A percentile compares a stretch with the other conserved stretches of the same genome.
phyloP scores from a whole-genome alignment of 352 stramenopile species.

The Globisporangium recalcitrans region DNA sequence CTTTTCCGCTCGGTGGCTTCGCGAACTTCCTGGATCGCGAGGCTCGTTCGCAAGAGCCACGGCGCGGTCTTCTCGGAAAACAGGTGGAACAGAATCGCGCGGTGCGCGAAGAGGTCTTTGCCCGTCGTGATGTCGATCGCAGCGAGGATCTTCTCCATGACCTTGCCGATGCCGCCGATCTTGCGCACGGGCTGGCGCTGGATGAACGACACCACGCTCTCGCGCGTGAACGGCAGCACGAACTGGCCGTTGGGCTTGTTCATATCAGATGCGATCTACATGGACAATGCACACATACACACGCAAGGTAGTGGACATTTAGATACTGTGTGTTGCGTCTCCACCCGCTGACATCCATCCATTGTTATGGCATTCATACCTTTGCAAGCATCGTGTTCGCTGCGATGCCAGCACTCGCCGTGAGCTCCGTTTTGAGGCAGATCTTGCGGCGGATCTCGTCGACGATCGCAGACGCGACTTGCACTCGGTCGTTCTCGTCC shows the following conservation, averaged over 20 bases:
- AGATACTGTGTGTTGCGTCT: neutral
- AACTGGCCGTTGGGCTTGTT: slow-evolving; percentile 97
- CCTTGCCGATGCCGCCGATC: slow-evolving; percentile 93
- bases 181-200: slow-evolving; percentile 86
- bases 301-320: slow-evolving; percentile 10
- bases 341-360: too few species aligned
- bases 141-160: slow-evolving; percentile 92
- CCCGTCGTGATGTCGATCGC: slow-evolving; percentile 85
- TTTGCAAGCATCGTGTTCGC: slow-evolving; percentile 93
- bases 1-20: slow-evolving; percentile 67
- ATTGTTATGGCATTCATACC: too few species aligned
- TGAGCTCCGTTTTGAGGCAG: slow-evolving; percentile 84
- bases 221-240: slow-evolving; percentile 75
- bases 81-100: slow-evolving; percentile 54
- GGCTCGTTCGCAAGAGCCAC: slow-evolving; percentile 67
- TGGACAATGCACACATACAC: neutral
- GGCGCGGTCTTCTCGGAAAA: slow-evolving; percentile 61
- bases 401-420: slow-evolving; percentile 91
- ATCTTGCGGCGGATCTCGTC: slow-evolving; percentile 84
- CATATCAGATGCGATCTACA: slow-evolving; percentile 90
- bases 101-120: slow-evolving; percentile 60
- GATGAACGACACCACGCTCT: slow-evolving; percentile 87
- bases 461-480: slow-evolving; percentile 60
- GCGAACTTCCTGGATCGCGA: slow-evolving; percentile 50
- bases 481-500: slow-evolving; percentile 19